These are phyloP conservation scores for Sporothrix dimorphospora DNA, from an alignment of 2,329 filamentous ascomycete species.

Conservation along the genomic window DNA sequence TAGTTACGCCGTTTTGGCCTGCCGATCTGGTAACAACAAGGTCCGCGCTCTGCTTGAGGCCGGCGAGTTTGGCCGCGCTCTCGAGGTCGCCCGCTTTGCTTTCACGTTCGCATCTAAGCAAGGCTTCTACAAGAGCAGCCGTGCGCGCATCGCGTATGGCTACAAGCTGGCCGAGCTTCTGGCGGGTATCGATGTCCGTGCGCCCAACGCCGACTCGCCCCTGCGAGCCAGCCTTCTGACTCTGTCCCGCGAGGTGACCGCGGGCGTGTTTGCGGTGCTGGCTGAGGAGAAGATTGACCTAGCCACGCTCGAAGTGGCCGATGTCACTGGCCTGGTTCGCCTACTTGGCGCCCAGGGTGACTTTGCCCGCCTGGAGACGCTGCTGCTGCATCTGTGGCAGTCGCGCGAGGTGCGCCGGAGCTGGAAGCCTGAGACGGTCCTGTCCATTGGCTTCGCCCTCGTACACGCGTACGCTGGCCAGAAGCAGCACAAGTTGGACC, in stretches of 20 bases:
- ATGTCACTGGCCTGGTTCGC: conserved; percentile 50
- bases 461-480: conserved; percentile 41
- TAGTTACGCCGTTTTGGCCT: conserved; percentile 44
- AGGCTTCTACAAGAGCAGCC: conserved; percentile 45
- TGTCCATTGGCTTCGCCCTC: conserved; percentile 40
- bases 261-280: conserved; percentile 48
- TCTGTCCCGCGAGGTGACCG: conserved; percentile 46
- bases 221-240: conserved; percentile 43
- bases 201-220: conserved; percentile 42
- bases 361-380: conserved; percentile 49
- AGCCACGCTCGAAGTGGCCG: conserved; percentile 47
- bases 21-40: conserved; percentile 44
- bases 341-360: conserved; percentile 53
- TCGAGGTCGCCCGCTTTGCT: conserved; percentile 48
- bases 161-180: conserved; percentile 51
- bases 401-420: conserved; percentile 43
- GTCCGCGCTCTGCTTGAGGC: conserved; percentile 43
- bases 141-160: conserved; percentile 46
- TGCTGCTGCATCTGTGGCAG: conserved; percentile 41
- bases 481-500: conserved; percentile 35
- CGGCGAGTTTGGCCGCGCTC: conserved; percentile 46
- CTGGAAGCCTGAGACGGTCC: conserved; percentile 39
- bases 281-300: conserved; percentile 49
- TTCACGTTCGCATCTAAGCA: conserved; percentile 49
- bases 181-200: conserved; percentile 46